These are phyloP conservation scores for Tetracentron sinense DNA, from an alignment of 164 flowering plant species.

Conservation along the genomic window DNA sequence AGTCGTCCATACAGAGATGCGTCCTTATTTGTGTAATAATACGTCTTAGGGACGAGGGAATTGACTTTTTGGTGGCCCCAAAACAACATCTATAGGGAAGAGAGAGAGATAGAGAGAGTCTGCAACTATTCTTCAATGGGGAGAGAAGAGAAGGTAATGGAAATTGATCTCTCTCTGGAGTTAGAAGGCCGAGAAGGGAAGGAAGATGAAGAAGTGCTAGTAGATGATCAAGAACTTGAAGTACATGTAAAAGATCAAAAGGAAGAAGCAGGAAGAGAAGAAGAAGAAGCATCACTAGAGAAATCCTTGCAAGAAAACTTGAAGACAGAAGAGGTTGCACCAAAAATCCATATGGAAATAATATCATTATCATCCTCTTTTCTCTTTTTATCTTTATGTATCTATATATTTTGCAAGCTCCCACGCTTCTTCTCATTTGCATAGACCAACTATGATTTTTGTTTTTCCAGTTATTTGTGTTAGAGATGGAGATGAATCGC, in stretches of 20 bases:
- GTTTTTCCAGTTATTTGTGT: conserved; percentile 29
- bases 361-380: not conserved
- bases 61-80: conserved; percentile 73
- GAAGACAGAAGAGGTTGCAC: conserved; percentile 35
- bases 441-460: not conserved
- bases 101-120: conserved; percentile 19
- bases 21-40: conserved; percentile 30
- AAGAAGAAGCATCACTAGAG: conserved; percentile 13
- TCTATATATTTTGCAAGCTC: not conserved
- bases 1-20: conserved; percentile 56
- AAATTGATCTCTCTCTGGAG: conserved; percentile 51
- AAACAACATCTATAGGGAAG: conserved; percentile 26
- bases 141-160: conserved; percentile 24
- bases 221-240: conserved; percentile 1
- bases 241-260: not conserved
- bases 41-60: conserved; percentile 38
- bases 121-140: conserved; percentile 17
- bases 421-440: not conserved
- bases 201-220: conserved; percentile 7
- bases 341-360: not conserved
- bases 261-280: conserved; percentile 14
- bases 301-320: conserved; percentile 20
- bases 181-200: conserved; percentile 22
- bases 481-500: conserved; percentile 52
- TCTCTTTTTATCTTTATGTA: not conserved